phyloP scores from a whole-genome alignment of 2,329 filamentous ascomycete species.

The Escovopsis sp. region DNA sequence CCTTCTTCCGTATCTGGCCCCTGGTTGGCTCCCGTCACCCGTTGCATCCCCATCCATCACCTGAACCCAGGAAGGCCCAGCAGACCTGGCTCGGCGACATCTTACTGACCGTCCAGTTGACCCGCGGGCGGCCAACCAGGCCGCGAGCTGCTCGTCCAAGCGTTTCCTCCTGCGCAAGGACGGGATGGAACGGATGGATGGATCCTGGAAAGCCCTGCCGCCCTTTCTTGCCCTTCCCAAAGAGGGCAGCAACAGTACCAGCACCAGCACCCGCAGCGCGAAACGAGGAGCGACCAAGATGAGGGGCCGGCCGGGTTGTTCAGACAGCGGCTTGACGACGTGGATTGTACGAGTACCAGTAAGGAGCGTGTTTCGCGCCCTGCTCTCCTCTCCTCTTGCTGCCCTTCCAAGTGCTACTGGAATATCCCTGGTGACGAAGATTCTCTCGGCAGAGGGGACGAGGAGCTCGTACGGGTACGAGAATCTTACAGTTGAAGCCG shows the following conservation, averaged over 20 bases:
- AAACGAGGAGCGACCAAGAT: too few relatives aligned
- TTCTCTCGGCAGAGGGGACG: too few relatives aligned
- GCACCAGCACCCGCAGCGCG: too few relatives aligned
- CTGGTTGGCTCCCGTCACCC: not conserved
- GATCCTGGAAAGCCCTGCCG: not conserved
- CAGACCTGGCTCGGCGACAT: not conserved
- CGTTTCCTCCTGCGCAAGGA: not conserved
- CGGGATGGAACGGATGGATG: not conserved
- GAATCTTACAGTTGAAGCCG: too few relatives aligned
- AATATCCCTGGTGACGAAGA: too few relatives aligned
- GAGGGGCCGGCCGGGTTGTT: too few relatives aligned
- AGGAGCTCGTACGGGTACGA: too few relatives aligned
- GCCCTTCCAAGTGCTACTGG: too few relatives aligned
- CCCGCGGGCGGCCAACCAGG: not conserved
- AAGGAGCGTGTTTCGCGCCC: not conserved
- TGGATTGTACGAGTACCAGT: not conserved
- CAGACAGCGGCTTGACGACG: too few relatives aligned
- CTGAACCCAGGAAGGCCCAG: not conserved
- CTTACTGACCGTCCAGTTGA: not conserved
- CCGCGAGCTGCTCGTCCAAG: not conserved
- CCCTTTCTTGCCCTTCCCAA: slow-evolving; percentile 1
- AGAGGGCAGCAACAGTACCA: too few relatives aligned
- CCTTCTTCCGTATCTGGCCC: not conserved
- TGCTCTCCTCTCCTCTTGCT: not conserved
- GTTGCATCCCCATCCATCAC: not conserved